Evolutionary conservation across 208 protist species (phyloP).

Genomic region (Leishmania turanica): DNA sequence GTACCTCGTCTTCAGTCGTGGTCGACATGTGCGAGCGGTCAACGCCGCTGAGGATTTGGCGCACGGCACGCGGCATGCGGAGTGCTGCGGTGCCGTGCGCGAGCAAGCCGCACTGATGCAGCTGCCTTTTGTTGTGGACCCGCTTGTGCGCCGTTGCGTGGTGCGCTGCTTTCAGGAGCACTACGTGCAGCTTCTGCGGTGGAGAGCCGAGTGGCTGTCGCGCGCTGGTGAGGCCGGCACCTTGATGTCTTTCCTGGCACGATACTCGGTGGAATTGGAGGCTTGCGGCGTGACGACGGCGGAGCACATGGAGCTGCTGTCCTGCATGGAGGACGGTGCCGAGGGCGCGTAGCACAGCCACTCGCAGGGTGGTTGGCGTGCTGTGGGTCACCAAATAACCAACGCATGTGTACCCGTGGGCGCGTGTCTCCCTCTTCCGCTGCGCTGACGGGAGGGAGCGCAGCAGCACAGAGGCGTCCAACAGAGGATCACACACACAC

Average conservation of each 20-base stretch:
- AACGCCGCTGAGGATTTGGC: constrained; percentile 20
- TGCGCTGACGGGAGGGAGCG: neutral
- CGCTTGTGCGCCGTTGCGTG: constrained; percentile 58
- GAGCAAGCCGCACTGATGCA: constrained; percentile 48
- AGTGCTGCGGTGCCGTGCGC: constrained; percentile 75
- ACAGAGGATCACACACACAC: neutral
- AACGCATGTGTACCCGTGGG: neutral
- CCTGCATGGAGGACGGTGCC: constrained; percentile 44
- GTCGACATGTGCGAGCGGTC: constrained; percentile 44
- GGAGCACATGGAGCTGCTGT: constrained; percentile 60
- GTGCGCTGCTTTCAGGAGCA: constrained; percentile 79
- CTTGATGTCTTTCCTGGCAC: constrained; percentile 47
- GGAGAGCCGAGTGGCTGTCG: constrained; percentile 27
- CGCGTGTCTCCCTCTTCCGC: neutral
- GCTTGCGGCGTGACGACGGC: constrained; percentile 47
- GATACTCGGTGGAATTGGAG: constrained; percentile 60
- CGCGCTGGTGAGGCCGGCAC: constrained; percentile 24
- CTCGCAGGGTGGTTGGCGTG: no score
- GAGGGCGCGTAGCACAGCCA: neutral
- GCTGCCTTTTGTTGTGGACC: constrained; percentile 63
- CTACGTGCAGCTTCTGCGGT: constrained; percentile 43
- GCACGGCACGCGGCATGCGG: constrained; percentile 21
- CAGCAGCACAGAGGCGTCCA: neutral
- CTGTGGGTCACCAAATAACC: neutral
- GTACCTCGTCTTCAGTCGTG: constrained; percentile 63